A percentile compares a stretch with the other conserved stretches of the same genome.
phyloP scores from a whole-genome alignment of 371 early-diverging fungal species.

The Lichtheimia ramosa region DNA sequence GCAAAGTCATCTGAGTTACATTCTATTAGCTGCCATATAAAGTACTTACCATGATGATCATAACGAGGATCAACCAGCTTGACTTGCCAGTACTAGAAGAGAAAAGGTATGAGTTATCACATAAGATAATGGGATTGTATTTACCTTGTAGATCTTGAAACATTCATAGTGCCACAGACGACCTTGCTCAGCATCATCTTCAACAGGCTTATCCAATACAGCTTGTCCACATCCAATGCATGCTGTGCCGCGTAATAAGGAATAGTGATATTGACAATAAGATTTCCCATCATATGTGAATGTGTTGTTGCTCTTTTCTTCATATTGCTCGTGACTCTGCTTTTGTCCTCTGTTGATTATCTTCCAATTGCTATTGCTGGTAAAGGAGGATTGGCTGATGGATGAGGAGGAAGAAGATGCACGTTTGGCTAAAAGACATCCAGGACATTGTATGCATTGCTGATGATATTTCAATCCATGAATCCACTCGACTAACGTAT shows the following conservation, averaged over 20 bases:
- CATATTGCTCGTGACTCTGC: slow-evolving; percentile 53
- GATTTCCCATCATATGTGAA: slow-evolving; percentile 84
- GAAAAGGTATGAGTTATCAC: neutral
- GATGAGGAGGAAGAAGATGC: slow-evolving; percentile 1
- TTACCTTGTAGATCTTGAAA: slow-evolving; percentile 91
- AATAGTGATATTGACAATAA: slow-evolving; percentile 90
- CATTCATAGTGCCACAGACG: slow-evolving; percentile 96
- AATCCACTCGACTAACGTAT: slow-evolving; percentile 1
- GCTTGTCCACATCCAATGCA: slow-evolving; percentile 91
- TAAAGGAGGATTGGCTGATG: neutral
- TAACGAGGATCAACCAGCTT: slow-evolving; percentile 2
- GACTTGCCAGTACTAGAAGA: slow-evolving; percentile 19
- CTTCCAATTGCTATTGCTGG: neutral
- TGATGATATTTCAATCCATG: slow-evolving; percentile 14
- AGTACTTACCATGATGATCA: slow-evolving; percentile 12
- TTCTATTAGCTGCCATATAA: too few relatives aligned
- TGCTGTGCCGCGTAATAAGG: slow-evolving; percentile 73
- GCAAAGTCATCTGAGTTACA: too few relatives aligned
- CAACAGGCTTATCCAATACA: slow-evolving; percentile 86
- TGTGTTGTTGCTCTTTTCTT: slow-evolving; percentile 19
- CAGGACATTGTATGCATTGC: slow-evolving; percentile 16
- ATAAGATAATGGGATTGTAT: neutral
- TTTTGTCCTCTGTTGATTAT: slow-evolving; percentile 15
- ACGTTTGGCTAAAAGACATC: slow-evolving; percentile 12
- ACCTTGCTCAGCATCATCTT: slow-evolving; percentile 68